A percentile compares a stretch with the other conserved stretches of the same genome.
Conservation (phyloP, 2,329 filamentous ascomycete genomes). For the Exophiala oligosperma region DNA sequence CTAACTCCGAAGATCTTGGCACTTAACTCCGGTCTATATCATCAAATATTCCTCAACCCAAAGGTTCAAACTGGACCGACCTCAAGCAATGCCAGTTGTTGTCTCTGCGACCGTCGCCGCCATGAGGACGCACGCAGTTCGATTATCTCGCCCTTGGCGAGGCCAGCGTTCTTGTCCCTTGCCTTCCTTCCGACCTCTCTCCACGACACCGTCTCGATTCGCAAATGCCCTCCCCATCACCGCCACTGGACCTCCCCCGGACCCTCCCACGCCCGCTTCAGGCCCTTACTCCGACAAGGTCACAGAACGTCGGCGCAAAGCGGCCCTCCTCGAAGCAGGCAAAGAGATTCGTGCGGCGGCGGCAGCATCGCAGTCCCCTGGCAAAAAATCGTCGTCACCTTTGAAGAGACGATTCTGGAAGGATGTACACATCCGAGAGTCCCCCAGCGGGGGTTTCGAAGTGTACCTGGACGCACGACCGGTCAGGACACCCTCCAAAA, state of each 20-base stretch:
- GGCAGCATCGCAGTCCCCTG: slow-evolving; percentile 32
- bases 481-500: slow-evolving; percentile 72
- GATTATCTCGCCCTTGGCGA: not conserved
- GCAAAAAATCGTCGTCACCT: slow-evolving; percentile 32
- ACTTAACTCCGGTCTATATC: not conserved
- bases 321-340: slow-evolving; percentile 48
- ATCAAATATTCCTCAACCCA: not conserved
- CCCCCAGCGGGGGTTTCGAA: slow-evolving; percentile 53
- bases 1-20: too few relatives aligned
- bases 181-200: slow-evolving; percentile 9
- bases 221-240: slow-evolving; percentile 56
- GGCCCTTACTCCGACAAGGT: slow-evolving; percentile 50
- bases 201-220: slow-evolving; percentile 5
- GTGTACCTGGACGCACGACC: slow-evolving; percentile 77
- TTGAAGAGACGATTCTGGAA: slow-evolving; percentile 84
- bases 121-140: slow-evolving; percentile 11
- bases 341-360: slow-evolving; percentile 38
- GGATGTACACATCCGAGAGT: slow-evolving; percentile 70
- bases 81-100: too few relatives aligned
- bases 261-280: slow-evolving; percentile 52
- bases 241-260: slow-evolving; percentile 60
- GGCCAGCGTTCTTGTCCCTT: slow-evolving; percentile 1
- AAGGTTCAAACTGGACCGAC: too few relatives aligned
- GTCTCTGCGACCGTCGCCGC: not conserved
- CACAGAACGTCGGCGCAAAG: slow-evolving; percentile 51